Evolutionary conservation across 495 filamentous ascomycete species (phyloP).

Genomic region (Aspergillus funiculosus): DNA sequence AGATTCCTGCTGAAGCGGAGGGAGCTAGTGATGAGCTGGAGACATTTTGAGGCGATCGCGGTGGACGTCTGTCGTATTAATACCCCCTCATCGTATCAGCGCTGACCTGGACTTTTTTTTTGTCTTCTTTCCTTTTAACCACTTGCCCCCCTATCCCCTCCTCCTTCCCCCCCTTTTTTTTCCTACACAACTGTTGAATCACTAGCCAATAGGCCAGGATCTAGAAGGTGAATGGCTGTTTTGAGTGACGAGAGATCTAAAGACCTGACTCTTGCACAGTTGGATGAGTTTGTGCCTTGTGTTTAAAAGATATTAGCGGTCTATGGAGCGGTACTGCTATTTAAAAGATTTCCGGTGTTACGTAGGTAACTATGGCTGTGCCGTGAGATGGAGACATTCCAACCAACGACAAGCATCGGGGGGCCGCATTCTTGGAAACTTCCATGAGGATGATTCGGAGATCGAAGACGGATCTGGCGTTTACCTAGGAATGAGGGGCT

Average conservation of each 20-base stretch:
- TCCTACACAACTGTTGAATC: slow-evolving; percentile 5
- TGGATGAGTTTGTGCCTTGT: too few relatives aligned
- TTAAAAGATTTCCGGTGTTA: too few relatives aligned
- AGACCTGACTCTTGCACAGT: slow-evolving; percentile 10
- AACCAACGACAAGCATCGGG: too few relatives aligned
- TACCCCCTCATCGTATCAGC: slow-evolving; percentile 21
- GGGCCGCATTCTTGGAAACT: too few relatives aligned
- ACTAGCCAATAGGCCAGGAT: slow-evolving; percentile 2
- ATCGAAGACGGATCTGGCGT: too few relatives aligned
- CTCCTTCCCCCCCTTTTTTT: slow-evolving; percentile 5
- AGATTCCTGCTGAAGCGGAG: slow-evolving; percentile 42
- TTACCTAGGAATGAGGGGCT: too few relatives aligned
- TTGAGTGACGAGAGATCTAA: neutral
- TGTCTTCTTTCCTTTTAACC: neutral
- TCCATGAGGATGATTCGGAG: too few relatives aligned
- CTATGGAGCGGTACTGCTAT: too few relatives aligned
- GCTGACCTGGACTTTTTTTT: slow-evolving; percentile 7
- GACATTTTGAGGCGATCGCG: slow-evolving; percentile 37
- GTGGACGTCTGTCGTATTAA: slow-evolving; percentile 20
- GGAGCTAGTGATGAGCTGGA: slow-evolving; percentile 42
- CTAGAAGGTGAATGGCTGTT: slow-evolving; percentile 6
- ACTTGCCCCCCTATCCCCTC: neutral
- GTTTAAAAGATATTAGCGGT: too few relatives aligned
- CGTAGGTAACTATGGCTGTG: too few relatives aligned
- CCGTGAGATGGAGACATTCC: too few relatives aligned